phyloP scores from a whole-genome alignment of 257 asterid species.

The Fraxinus americana region DNA sequence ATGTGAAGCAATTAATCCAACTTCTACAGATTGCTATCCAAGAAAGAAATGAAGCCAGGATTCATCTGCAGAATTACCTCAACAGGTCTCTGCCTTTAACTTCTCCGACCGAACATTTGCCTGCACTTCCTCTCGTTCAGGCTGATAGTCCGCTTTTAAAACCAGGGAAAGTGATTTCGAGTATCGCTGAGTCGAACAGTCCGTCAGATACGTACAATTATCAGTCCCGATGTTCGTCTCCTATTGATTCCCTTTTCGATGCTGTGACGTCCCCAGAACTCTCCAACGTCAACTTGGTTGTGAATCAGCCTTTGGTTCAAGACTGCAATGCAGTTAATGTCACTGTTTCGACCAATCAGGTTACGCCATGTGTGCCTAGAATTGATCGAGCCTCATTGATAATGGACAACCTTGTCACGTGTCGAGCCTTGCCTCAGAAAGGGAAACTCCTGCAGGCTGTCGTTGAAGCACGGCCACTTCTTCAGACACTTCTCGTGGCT shows the following conservation, averaged over 20 bases:
- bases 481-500: slow-evolving; percentile 29
- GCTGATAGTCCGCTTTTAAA: slow-evolving; percentile 30
- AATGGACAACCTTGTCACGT: not conserved
- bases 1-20: slow-evolving; percentile 37
- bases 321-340: not conserved
- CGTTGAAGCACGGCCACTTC: slow-evolving; percentile 31
- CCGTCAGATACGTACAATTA: slow-evolving; percentile 57
- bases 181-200: slow-evolving; percentile 63
- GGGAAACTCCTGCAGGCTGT: slow-evolving; percentile 34
- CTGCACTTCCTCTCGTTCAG: slow-evolving; percentile 18
- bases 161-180: slow-evolving; percentile 49
- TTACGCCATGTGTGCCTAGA: not conserved
- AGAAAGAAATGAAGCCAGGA: slow-evolving; percentile 62
- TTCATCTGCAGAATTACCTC: slow-evolving; percentile 46
- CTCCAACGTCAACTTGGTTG: slow-evolving; percentile 38
- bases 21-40: slow-evolving; percentile 42
- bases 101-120: not conserved
- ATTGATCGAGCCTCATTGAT: not conserved
- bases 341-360: not conserved
- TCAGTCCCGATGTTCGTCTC: slow-evolving; percentile 50
- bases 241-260: slow-evolving; percentile 46
- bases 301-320: slow-evolving; percentile 23
- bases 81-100: slow-evolving; percentile 25
- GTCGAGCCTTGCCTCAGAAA: slow-evolving; percentile 15
- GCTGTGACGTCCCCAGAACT: slow-evolving; percentile 56